Conservation (phyloP, 2,329 filamentous ascomycete species). For the Penicillium sp. region DNA sequence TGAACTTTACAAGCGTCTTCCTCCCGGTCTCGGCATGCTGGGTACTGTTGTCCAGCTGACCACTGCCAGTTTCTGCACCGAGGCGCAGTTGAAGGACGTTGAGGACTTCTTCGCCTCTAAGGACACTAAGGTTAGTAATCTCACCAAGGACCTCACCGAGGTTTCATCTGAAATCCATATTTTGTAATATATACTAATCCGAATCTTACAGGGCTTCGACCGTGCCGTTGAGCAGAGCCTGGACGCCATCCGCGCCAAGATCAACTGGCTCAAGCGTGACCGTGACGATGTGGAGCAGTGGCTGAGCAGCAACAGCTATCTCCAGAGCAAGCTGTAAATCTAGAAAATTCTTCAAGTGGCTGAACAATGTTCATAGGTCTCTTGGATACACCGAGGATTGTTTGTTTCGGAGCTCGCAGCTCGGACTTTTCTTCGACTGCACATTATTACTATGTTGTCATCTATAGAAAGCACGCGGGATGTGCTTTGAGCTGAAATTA, state of each 20-base stretch:
- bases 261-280: slow-evolving; percentile 75
- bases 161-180: neutral
- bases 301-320: slow-evolving; percentile 65
- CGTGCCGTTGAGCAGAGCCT: slow-evolving; percentile 85
- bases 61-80: slow-evolving; percentile 74
- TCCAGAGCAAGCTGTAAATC: slow-evolving; percentile 37
- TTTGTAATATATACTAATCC: slow-evolving; percentile 12
- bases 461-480: slow-evolving; percentile 1
- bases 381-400: neutral
- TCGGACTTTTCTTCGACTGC: neutral
- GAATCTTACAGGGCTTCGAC: slow-evolving; percentile 62
- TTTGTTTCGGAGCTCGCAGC: neutral
- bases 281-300: slow-evolving; percentile 70
- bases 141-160: neutral
- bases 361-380: neutral
- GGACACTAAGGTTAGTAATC: slow-evolving; percentile 64
- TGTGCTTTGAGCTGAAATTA: slow-evolving; percentile 1
- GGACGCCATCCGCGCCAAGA: slow-evolving; percentile 81
- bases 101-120: slow-evolving; percentile 77
- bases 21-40: slow-evolving; percentile 82
- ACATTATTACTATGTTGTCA: neutral
- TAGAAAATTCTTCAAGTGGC: neutral
- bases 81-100: slow-evolving; percentile 71
- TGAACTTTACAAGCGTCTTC: slow-evolving; percentile 73
- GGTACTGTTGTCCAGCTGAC: slow-evolving; percentile 79